Base-by-base conservation (phyloP, 2,329 filamentous ascomycete genomes). In the Colletotrichum cereale region DNA sequence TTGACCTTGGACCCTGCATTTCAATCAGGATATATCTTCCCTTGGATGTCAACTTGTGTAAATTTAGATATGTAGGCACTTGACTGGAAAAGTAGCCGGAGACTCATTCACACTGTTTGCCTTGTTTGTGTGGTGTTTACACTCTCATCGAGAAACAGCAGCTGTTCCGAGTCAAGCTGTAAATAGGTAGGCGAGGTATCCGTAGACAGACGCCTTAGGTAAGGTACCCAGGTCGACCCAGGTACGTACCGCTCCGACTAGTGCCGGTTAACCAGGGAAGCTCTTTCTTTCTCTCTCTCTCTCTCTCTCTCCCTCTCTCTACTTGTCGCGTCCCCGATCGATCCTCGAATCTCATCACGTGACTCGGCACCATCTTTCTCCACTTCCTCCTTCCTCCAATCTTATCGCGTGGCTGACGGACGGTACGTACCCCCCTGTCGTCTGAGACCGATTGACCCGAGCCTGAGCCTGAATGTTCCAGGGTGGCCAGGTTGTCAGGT, bases 401-500 rank as follows among this genome's bases (percentile, higher is more conserved):
- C 44, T 62, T 62, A 62, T 62, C 44, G 8, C 21, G n/a, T 3
- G 16, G 21, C 3, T 3, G 16, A 12, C 3, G 5, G 14, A 21
- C n/a, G 64, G 36, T 68, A 71, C 68, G 68, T 71, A 71, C 29
- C 68, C 38, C 68, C 66, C 53, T 69, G 53, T 31, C 60, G 69
- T 47, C 66, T 66, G 69, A 72, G 66, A 47, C 66, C 69, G 24
- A 63, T 63, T 48, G 58, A 71, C 62, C 60, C 52, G 52, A 65
- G 63, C 63, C 68, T 60, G 65, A 68, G 60, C 69, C 69, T 69
- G 69, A 72, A 72, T 60, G 69, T 72, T 72, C 69, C 69, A 69
- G 65, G 68, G 65, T 72, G 69, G 69, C 69, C 69, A 72, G 67
- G 65, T 71, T 60, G 68, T 66, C 68, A 71, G 66, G 66, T 60